phyloP scores from a whole-genome alignment of 345 rosid species.

The Brassica nigra region DNA sequence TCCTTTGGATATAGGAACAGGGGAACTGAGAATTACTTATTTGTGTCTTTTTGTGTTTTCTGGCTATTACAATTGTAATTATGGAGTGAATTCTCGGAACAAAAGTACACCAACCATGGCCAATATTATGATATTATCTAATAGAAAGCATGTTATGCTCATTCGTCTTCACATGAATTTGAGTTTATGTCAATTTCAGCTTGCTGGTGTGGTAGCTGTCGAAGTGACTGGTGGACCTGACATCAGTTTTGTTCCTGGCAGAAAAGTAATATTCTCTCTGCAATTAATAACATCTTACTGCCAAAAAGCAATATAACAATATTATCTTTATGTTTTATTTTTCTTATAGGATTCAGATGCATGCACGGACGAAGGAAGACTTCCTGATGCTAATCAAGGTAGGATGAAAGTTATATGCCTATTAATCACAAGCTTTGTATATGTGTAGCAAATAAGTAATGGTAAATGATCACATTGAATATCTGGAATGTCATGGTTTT shows the following conservation, averaged over 20 bases:
- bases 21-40: background rate
- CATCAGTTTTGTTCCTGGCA: conserved; percentile 76
- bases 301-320: conserved; percentile 8
- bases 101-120: background rate
- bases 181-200: conserved; percentile 45
- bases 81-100: background rate
- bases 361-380: conserved; percentile 76
- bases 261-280: conserved; percentile 52
- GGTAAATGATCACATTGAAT: background rate
- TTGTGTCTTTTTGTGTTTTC: background rate
- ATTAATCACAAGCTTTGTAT: background rate
- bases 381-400: conserved; percentile 88
- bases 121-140: background rate
- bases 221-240: conserved; percentile 94
- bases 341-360: conserved; percentile 60
- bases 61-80: background rate
- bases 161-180: background rate
- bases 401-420: background rate
- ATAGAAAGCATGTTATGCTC: background rate
- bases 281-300: conserved; percentile 2
- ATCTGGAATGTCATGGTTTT: conserved; percentile 13
- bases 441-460: background rate
- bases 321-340: background rate
- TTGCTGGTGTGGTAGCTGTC: conserved; percentile 91
- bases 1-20: background rate